Evolutionary conservation across 495 filamentous ascomycete species (phyloP), one percentile per base, ranked within the genome.

Genomic region (Terfezia claveryi): DNA sequence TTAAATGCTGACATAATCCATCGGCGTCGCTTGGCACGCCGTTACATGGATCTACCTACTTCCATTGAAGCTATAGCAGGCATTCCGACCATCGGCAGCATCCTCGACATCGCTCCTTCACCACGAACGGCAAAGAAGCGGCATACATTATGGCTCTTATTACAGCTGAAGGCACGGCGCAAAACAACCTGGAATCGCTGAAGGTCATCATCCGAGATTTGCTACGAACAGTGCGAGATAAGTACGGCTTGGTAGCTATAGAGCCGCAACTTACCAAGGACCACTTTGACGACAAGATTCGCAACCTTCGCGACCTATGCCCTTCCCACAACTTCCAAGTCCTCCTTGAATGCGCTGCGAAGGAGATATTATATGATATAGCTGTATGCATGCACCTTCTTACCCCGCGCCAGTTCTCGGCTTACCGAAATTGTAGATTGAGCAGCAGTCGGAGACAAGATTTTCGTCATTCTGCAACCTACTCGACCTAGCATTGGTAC

Each of bases 381-480:
- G 57, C 62, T 61, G 61, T 67, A 62, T 41, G 58, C 57, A 32
- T 7, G 27, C 27, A 7, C 27, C 27, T 32, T 32, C 27, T 32
- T 5, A 4, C 27, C 27, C 27, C 27, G 4, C 27, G 27, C 27
- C 27, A 32, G 27, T 32, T 32, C 27, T 32, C 27, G 27, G 27
- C 27, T 32, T 32, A 32, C 27, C 27, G 27, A 7, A 32, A 85
- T 82, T 77, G 81, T 37, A 72, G 73, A 14, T 82, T 74, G 12
- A 72, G 79, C 6, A 92, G 92, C 57, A 73, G 83, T 44, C 76
- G 82, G 23, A 81, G 80, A 49, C 68, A 72, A 60, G 55, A 0
- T 92, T 94, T 59, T 80, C 85, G 50, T 71, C 79, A 53, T 77
- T 96, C 51, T 95, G 87, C 87, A 88, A 94, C 63, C 74, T 99